Evolutionary conservation across 164 flowering plant species (phyloP).

Genomic region (Chloranthus sessilifolius): DNA sequence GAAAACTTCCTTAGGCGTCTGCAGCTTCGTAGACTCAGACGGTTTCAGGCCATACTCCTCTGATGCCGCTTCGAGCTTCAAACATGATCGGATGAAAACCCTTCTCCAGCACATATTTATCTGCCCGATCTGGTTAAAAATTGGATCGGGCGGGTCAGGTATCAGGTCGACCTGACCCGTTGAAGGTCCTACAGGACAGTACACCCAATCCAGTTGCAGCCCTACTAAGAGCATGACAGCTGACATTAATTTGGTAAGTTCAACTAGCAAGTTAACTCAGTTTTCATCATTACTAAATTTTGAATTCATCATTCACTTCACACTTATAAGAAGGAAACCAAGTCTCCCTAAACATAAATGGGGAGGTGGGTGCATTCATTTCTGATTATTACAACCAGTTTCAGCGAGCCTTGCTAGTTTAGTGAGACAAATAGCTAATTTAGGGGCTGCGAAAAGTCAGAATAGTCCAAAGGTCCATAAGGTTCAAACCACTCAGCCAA

Average conservation of each 20-base stretch:
- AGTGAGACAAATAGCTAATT: neutral
- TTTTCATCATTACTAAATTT: too few species aligned
- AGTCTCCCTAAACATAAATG: neutral
- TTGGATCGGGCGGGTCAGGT: too few species aligned
- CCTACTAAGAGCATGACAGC: too few species aligned
- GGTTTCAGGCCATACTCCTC: slow-evolving; percentile 42
- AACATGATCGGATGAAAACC: slow-evolving; percentile 45
- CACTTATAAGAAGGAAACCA: neutral
- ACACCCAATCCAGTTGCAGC: too few species aligned
- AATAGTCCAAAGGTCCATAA: slow-evolving; percentile 56
- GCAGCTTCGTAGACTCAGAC: slow-evolving; percentile 45
- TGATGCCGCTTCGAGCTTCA: slow-evolving; percentile 15
- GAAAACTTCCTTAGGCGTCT: slow-evolving; percentile 50
- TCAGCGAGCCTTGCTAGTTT: too few species aligned
- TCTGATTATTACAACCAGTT: too few species aligned
- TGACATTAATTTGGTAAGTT: too few species aligned
- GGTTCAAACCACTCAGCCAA: slow-evolving; percentile 50
- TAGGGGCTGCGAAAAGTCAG: slow-evolving; percentile 11
- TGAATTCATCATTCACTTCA: too few species aligned
- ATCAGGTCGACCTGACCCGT: too few species aligned
- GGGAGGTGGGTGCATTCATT: neutral
- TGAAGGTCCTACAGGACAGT: too few species aligned
- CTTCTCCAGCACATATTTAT: slow-evolving; percentile 42
- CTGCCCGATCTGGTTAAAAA: too few species aligned
- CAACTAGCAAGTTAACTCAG: too few species aligned